Percentiles rank a stretch among this genome's conserved stretches.
These are phyloP conservation scores for Lactarius tabidus DNA, from an alignment of 768 basidiomycete species.

Conservation along the genomic window DNA sequence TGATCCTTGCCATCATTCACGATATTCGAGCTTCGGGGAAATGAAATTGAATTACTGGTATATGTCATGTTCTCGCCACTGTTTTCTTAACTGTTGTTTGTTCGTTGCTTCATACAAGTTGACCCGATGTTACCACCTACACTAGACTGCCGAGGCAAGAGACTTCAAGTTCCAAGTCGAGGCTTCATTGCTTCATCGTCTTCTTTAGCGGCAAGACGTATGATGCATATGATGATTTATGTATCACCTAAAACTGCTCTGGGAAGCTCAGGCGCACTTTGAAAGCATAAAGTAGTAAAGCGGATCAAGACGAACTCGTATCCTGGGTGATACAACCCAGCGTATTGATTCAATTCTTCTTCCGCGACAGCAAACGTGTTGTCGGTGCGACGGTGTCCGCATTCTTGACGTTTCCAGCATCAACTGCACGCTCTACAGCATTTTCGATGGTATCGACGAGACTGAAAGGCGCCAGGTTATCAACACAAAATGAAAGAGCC, in stretches of 20 bases:
- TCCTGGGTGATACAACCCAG: constrained; percentile 12
- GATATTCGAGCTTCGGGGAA: neutral
- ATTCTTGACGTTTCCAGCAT: constrained; percentile 12
- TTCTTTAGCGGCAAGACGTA: constrained; percentile 14
- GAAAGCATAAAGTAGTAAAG: neutral
- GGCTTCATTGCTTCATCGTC: constrained; percentile 12
- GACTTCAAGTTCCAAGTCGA: neutral
- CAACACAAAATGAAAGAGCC: neutral
- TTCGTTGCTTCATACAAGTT: constrained; percentile 11
- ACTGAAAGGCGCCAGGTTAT: neutral
- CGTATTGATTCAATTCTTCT: constrained; percentile 15
- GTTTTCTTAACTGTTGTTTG: neutral
- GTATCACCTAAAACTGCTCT: constrained; percentile 14
- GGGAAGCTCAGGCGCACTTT: neutral
- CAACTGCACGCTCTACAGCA: constrained; percentile 15
- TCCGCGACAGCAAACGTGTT: constrained; percentile 12
- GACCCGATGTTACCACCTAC: neutral
- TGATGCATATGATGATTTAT: constrained; percentile 13
- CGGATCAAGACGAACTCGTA: constrained; percentile 7
- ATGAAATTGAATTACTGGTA: neutral
- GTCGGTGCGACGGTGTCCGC: constrained; percentile 9
- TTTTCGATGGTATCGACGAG: constrained; percentile 17
- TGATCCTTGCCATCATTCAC: neutral
- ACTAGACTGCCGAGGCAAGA: constrained; percentile 11
- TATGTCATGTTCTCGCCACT: neutral